Conservation (phyloP, 169 alveolate species). For the Theileria equi region DNA sequence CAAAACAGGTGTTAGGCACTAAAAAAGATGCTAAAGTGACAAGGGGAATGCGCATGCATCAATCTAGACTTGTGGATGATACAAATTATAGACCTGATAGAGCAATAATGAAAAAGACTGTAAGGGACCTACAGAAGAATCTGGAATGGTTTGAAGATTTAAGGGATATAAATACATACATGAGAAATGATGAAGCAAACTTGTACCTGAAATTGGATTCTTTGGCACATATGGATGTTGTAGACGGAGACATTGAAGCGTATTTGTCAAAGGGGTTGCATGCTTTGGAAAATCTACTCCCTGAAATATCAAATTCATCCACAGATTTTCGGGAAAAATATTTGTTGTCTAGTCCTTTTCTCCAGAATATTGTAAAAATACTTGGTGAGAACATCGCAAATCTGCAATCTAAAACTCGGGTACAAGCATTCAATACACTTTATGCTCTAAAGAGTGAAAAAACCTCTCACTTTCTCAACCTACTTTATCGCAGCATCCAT, state of each 20-base stretch:
- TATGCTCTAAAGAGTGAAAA: no score
- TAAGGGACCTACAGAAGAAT: constrained; percentile 20
- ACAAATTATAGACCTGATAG: constrained; percentile 8
- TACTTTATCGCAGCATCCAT: no score
- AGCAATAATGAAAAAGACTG: background rate
- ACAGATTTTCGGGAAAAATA: background rate
- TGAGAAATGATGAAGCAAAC: constrained; percentile 4
- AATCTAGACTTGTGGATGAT: constrained; percentile 11
- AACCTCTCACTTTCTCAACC: no score
- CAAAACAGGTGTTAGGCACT: no score
- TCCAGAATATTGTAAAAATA: background rate
- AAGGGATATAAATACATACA: background rate
- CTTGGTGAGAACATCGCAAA: background rate
- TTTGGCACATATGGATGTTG: constrained; percentile 9
- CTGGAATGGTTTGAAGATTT: constrained; percentile 24
- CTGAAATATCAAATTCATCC: background rate
- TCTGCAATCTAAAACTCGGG: background rate
- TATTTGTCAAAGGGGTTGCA: background rate
- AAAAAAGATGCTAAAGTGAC: no score
- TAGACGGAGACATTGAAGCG: constrained; percentile 11
- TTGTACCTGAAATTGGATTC: constrained; percentile 25
- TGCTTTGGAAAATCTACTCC: background rate
- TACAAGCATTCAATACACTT: no score
- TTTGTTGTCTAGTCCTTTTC: background rate
- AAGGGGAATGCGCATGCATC: no score